Conservation (phyloP, 345 rosid species). For the Xanthoceras sorbifolium region DNA sequence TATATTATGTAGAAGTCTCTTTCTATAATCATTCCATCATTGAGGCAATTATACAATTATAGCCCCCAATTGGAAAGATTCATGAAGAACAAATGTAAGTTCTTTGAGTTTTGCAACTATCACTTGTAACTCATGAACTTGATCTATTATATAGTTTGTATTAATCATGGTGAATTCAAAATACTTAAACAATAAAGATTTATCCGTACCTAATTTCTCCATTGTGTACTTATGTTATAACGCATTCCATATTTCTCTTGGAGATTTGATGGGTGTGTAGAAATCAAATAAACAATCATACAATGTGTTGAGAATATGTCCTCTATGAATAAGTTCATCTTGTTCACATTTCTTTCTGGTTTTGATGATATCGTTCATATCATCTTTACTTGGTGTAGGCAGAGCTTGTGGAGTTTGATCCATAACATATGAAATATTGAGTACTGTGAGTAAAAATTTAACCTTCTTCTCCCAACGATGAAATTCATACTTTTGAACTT, state of each 20-base stretch:
- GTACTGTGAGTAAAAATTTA: neutral
- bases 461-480: neutral
- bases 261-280: neutral
- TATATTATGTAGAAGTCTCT: neutral
- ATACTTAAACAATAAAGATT: conserved; percentile 8
- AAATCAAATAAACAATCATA: neutral
- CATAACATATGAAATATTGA: neutral
- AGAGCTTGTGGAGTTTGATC: too few species aligned
- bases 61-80: neutral
- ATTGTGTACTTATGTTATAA: neutral
- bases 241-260: neutral
- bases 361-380: neutral
- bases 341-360: neutral
- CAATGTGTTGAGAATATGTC: neutral
- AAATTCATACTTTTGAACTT: neutral
- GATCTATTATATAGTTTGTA: neutral
- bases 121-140: neutral
- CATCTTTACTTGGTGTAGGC: neutral
- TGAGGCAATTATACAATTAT: neutral
- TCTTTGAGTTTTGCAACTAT: neutral
- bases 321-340: neutral
- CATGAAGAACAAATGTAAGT: neutral
- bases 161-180: neutral
- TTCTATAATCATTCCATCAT: neutral
- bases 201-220: neutral